Base-by-base conservation (phyloP, 129 eudicot species). In the Chrysanthemum lavandulifolium region DNA sequence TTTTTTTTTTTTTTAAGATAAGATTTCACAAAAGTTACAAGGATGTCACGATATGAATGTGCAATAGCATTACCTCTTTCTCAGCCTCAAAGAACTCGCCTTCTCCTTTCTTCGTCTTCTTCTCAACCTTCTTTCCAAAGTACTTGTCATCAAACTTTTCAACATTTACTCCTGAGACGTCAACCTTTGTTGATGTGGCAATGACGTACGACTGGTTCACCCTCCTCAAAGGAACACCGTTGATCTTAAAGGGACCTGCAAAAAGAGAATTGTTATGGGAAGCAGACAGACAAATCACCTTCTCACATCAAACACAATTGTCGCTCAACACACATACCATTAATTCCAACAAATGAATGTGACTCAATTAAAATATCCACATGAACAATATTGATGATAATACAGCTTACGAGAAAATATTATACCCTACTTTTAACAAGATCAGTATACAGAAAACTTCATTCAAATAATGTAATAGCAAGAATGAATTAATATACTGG, bases 211-310 rank as follows among this genome's bases (percentile, higher is more conserved):
- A 50, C 76, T 85, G 95, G 58, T 90, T 90, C 61, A 90, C 94
- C 47, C 96, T 86, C 70, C 96, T 90, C 62, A 90, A 72, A 14
- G 96, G 96, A 47, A 87, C 94, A 70, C 96, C 96, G 54, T 90
- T 90, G 68, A 90, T 73, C 84, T 83, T 87, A 74, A 81, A 90
- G 1, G 96, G 96, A 5, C 96, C 96, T 89, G 50, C 11, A 8
- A 13, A 31, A 13, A 2, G n/a, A 27, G 13, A 59, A 40, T 15
- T 25, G 60, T 40, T 6, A 40, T 40, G 47, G 2, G 2, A 40
- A 40, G 47, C 47, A 6, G 10, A 40, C 47, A 40, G 47, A 40
- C 47, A 40, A 40, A 40, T 7, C 47, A 40, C 47, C 47, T 40
- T 40, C 10, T 40, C 47, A 40, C 47, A 40, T 6, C 10, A 6